Evolutionary conservation across 768 basidiomycete species (phyloP).

Genomic region (Leccinum aurantiacum): DNA sequence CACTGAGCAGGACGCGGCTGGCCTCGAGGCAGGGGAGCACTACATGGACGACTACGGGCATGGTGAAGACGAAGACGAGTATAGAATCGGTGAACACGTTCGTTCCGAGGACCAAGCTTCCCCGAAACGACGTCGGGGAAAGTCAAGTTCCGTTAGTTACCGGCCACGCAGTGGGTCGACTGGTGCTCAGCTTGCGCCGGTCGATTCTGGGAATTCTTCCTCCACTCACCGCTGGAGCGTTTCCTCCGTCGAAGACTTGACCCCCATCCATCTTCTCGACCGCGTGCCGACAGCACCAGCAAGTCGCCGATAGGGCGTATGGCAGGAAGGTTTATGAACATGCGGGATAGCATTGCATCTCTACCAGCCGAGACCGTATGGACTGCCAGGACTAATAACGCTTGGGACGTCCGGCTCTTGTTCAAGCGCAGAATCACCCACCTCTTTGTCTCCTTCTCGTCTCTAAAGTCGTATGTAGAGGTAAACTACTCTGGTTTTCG

Average conservation of each 20-base stretch:
- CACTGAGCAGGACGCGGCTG: no score
- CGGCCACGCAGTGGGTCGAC: slow-evolving; percentile 28
- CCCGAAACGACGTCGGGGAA: slow-evolving; percentile 37
- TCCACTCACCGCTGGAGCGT: slow-evolving; percentile 38
- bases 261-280: slow-evolving; percentile 10
- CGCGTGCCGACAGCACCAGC: no score
- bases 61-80: slow-evolving; percentile 57
- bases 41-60: slow-evolving; percentile 39
- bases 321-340: no score
- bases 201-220: slow-evolving; percentile 8
- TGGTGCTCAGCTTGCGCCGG: background rate
- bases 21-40: no score
- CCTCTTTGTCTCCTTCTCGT: slow-evolving; percentile 73
- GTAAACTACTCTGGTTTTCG: slow-evolving; percentile 92
- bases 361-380: no score
- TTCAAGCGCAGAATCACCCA: slow-evolving; percentile 89
- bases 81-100: slow-evolving; percentile 23
- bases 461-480: slow-evolving; percentile 84
- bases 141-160: slow-evolving; percentile 31
- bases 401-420: slow-evolving; percentile 48
- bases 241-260: slow-evolving; percentile 46
- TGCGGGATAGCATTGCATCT: no score
- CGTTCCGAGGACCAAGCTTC: slow-evolving; percentile 28
- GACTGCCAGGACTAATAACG: no score
- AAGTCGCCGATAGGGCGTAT: no score